Evolutionary conservation across 768 basidiomycete genomes (phyloP).

Genomic region (Epithele typhae): DNA sequence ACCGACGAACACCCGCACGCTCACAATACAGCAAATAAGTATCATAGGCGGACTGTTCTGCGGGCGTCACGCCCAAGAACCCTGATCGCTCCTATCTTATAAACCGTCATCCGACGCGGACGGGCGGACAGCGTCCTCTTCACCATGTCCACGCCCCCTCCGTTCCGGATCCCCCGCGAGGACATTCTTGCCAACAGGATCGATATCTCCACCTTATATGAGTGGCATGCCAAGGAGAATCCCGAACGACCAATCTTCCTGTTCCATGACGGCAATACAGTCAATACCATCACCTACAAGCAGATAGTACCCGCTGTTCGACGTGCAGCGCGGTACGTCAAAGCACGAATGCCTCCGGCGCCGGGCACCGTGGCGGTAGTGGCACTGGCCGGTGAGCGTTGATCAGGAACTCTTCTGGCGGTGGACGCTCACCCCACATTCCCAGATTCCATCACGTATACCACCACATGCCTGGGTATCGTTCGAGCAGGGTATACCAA

Average conservation of each 20-base stretch:
- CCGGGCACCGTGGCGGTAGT: conserved; percentile 19
- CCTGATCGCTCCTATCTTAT: too few species aligned
- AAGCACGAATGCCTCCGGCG: neutral
- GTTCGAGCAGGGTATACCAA: conserved; percentile 17
- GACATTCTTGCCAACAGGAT: neutral
- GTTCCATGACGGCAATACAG: conserved; percentile 18
- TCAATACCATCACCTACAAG: conserved; percentile 18
- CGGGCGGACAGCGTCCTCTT: too few species aligned
- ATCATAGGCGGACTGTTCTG: too few species aligned
- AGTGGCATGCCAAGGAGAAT: conserved; percentile 29
- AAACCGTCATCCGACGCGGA: too few species aligned
- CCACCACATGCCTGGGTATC: conserved; percentile 14
- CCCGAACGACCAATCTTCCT: conserved; percentile 31
- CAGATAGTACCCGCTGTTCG: conserved; percentile 24
- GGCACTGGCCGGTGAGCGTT: conserved; percentile 13
- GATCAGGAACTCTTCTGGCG: too few species aligned
- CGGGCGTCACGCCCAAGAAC: too few species aligned
- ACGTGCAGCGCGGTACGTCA: conserved; percentile 20
- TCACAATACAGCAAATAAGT: too few species aligned
- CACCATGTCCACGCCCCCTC: neutral
- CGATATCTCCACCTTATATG: conserved; percentile 31
- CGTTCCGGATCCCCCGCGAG: neutral
- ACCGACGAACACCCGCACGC: too few species aligned
- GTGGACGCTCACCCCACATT: too few species aligned
- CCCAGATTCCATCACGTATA: conserved; percentile 25